phyloP scores from a whole-genome alignment of 1,284 basidiomycete species.

The Laetiporus sulphureus region DNA sequence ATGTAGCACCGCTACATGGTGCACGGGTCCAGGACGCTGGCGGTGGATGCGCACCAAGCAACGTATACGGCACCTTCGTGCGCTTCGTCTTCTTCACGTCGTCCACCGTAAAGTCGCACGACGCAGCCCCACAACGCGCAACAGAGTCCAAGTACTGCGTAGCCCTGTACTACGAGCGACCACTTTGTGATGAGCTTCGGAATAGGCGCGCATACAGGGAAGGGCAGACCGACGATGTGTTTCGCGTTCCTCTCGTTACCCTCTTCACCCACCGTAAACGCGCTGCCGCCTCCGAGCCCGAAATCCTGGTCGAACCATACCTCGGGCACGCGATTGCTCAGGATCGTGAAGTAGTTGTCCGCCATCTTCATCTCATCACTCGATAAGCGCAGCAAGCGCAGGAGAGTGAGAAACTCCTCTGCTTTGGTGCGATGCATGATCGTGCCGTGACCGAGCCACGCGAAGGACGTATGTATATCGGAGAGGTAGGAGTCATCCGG shows the following conservation, averaged over 20 bases:
- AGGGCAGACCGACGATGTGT: constrained; percentile 44
- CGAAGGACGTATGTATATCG: constrained; percentile 48
- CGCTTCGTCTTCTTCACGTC: constrained; percentile 7
- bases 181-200: constrained; percentile 1
- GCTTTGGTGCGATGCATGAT: constrained; percentile 40
- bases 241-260: constrained; percentile 49
- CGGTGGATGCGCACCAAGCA: constrained; percentile 7
- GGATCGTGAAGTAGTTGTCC: constrained; percentile 62
- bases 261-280: constrained; percentile 56
- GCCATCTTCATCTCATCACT: constrained; percentile 56
- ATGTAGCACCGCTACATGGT: constrained; percentile 39
- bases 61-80: constrained; percentile 17
- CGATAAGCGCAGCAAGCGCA: constrained; percentile 37
- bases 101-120: constrained; percentile 10
- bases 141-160: constrained; percentile 33
- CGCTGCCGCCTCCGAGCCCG: constrained; percentile 49
- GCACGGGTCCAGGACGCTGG: constrained; percentile 25
- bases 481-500: constrained; percentile 11
- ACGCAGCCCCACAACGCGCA: constrained; percentile 16
- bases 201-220: not conserved
- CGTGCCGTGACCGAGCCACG: constrained; percentile 63
- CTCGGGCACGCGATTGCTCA: constrained; percentile 44
- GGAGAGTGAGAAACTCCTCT: constrained; percentile 41
- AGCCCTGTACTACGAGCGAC: constrained; percentile 31
- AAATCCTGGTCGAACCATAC: constrained; percentile 59